These are phyloP conservation scores for Houttuynia cordata DNA, from an alignment of 164 flowering plant genomes.

Conservation along the genomic window DNA sequence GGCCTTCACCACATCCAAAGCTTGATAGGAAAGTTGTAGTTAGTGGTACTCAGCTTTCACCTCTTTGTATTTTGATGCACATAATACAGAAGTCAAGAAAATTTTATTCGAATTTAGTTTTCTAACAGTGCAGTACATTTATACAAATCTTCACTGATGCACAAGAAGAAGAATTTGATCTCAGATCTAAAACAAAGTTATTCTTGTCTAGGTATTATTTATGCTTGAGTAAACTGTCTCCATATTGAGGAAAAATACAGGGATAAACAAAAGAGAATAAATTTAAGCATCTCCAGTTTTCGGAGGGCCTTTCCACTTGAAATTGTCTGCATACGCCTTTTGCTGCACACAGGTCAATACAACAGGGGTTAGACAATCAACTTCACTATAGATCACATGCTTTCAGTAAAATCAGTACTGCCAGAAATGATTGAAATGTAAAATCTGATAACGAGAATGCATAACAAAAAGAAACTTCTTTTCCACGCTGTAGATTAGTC, in stretches of 20 bases:
- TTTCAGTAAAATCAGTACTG: no score
- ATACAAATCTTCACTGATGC: not conserved
- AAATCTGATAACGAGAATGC: no score
- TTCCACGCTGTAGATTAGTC: no score
- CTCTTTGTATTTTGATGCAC: not conserved
- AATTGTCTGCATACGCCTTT: slow-evolving; percentile 27
- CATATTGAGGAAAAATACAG: not conserved
- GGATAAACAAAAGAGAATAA: not conserved
- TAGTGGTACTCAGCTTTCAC: not conserved
- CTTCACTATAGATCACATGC: not conserved
- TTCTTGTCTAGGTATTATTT: not conserved
- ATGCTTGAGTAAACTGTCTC: slow-evolving; percentile 2
- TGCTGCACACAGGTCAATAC: slow-evolving; percentile 9
- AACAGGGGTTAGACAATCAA: not conserved
- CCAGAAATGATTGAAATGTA: no score
- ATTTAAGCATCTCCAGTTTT: slow-evolving; percentile 10
- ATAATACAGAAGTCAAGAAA: not conserved
- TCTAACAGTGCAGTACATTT: not conserved
- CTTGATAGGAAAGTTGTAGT: not conserved
- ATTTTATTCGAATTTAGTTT: not conserved
- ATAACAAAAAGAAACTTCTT: no score
- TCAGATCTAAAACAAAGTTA: not conserved
- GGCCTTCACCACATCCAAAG: slow-evolving; percentile 2
- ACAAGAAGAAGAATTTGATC: not conserved
- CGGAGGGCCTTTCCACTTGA: slow-evolving; percentile 31